Evolutionary conservation across 164 flowering plant genomes (phyloP), one percentile per base, ranked within the genome.

Genomic region (Kalanchoe fedtschenkoi): DNA sequence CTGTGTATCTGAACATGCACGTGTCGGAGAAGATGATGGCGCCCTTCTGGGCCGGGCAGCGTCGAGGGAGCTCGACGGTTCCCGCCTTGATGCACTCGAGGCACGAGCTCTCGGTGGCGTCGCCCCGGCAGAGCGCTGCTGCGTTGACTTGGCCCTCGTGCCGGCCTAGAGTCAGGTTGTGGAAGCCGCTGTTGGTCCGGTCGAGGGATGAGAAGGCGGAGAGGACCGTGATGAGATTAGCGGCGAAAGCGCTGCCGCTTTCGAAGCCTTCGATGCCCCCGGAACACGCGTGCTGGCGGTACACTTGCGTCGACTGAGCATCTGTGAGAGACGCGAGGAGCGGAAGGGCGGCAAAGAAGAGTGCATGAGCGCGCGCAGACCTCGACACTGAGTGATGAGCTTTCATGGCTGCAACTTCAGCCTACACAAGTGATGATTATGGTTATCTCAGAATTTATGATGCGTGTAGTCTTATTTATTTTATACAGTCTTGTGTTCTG

Each of bases 51-150:
- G 6, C 26, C 15, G 34, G 34, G 34, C 58, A 55, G 34, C 30
- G 58, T 55, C 3, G 30, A 32, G 58, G 58, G 34, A 55, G 58
- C 30, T 6, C 58, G 9, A 1, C 15, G n/a, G 34, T 29, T 30
- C 17, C 30, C 3, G 21, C 4, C 30, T 55, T 55, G n/a, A 55
- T 28, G 34, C 58, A 55, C 58, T 55, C n/a, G 33, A 26, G 58
- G 34, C 58, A 55, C 17, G 58, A 14, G 9, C 11, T 22, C 30
- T 28, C 13, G 58, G 10, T 24, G 15, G 26, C 15, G 14, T 55
- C 58, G 22, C 58, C 58, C 34, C 58, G 22, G 58, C 58, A 55
- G 30, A 55, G 58, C 13, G 58, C 58, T 3, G 26, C 3, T 55
- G 58, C 22, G 3, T 55, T 55, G 6, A 55, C 32, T 9, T 32